Conservation (phyloP, 2,329 filamentous ascomycete species). For the Trichoderma lentiforme region DNA sequence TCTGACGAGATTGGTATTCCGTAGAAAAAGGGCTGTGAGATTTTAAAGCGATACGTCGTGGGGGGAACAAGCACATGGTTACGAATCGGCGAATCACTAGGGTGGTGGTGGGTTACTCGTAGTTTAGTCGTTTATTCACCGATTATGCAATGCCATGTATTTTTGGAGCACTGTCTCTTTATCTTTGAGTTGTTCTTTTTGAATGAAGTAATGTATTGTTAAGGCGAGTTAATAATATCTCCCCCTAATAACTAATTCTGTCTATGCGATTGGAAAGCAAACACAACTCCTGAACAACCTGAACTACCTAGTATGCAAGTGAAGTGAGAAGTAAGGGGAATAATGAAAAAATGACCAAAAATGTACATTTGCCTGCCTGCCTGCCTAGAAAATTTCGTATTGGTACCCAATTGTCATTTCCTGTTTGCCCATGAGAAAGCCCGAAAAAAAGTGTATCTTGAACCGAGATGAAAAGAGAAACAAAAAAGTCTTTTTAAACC, state of each 20-base stretch:
- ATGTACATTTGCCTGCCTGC: neutral
- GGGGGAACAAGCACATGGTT: neutral
- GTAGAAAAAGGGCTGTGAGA: neutral
- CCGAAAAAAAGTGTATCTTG: neutral
- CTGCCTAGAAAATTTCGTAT: neutral
- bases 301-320: neutral
- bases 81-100: neutral
- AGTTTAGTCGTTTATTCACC: neutral
- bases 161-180: neutral
- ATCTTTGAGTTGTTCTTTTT: neutral
- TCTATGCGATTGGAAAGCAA: neutral
- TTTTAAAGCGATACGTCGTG: slow-evolving; percentile 1
- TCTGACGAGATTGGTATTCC: neutral
- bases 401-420: neutral
- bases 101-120: neutral
- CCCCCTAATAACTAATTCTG: neutral
- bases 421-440: neutral
- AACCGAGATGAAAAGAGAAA: neutral
- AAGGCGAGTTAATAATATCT: neutral
- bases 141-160: neutral
- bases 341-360: neutral
- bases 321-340: no score
- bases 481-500: neutral
- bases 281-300: neutral
- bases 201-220: neutral